Base-by-base conservation (phyloP, 176 grass and related monocot genomes). In the Rhipidocladum racemiflorum region DNA sequence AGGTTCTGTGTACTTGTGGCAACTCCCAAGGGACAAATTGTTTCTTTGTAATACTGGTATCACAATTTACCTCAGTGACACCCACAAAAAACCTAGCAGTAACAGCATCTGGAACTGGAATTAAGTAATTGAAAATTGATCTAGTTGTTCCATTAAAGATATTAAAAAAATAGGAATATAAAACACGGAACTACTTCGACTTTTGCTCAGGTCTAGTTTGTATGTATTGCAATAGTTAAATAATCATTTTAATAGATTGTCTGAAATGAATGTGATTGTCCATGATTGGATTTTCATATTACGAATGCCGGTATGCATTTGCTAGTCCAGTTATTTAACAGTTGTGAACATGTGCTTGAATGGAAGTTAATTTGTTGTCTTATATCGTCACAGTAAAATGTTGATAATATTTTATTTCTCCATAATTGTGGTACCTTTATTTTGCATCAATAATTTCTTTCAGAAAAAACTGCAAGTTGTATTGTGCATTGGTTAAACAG, bases 81-180 rank as follows among this genome's bases (percentile, higher is more conserved):
- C 23, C 34, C 13, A 7, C 25, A 32, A 10, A 74, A 70, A 35
- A 8, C 43, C 3, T 68, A 76, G 70, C 34, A 34, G 30, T 68
- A 28, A 28, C 18, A 36, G 59, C 21, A 30, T 14, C 42, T 61
- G 29, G n/a, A 75, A 59, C 42, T 61, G 62, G 62, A 87, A 38
- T 68, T 27, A 40, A 68, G 14, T 29, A 59, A 29, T 10, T 53
- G 43, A 49, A 29, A 76, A 53, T 77, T 68, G 20, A 23, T 77
- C 29, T 62, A 82, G 9, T 57, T 68, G 21, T 32, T 76, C 30
- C 11, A 62, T 75, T 20, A 5, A 40, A 77, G 55, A 87, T 44
- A 30, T 35, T 74, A 54, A 17, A 39, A 36, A 75, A 74, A 27
- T 81, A 72, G 24, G 44, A 65, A 65, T 40, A 42, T 51, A 8